phyloP scores from a whole-genome alignment of 208 protist species.

The Acanthamoeba quina region DNA sequence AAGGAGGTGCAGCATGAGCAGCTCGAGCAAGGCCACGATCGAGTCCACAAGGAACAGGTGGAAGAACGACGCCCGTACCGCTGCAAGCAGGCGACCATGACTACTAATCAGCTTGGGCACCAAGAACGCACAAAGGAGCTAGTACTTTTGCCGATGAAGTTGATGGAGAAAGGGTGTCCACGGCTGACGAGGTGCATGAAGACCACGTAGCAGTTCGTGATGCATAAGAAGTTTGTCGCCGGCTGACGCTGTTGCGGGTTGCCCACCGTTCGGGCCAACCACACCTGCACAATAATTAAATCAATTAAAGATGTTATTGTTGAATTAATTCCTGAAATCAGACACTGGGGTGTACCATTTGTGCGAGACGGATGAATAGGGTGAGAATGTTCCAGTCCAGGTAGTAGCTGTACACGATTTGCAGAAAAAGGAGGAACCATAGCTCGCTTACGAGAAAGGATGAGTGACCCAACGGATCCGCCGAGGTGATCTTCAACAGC shows the following conservation, averaged over 20 bases:
- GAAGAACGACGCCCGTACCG: not conserved
- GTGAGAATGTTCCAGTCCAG: conserved; percentile 52
- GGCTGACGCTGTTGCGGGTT: not conserved
- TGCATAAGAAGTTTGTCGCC: conserved; percentile 16
- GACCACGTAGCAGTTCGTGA: not conserved
- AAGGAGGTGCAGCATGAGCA: conserved; percentile 51
- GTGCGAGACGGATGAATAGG: conserved; percentile 7
- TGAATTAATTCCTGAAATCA: not conserved
- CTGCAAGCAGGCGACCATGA: not conserved
- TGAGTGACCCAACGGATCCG: conserved; percentile 1
- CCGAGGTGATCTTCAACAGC: conserved; percentile 6
- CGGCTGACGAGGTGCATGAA: conserved; percentile 11
- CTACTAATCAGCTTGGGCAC: not conserved
- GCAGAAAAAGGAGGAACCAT: conserved; percentile 38
- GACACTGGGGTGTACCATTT: not conserved
- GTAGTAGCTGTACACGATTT: conserved; percentile 65
- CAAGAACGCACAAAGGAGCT: not conserved
- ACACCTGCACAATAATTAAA: not conserved
- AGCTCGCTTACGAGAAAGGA: not conserved
- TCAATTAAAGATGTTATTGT: not conserved
- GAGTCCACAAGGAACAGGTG: conserved; percentile 7
- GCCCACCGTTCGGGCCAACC: conserved; percentile 5
- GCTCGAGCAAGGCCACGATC: conserved; percentile 5
- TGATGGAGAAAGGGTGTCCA: conserved; percentile 52
- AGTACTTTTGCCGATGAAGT: conserved; percentile 43